phyloP scores from a whole-genome alignment of 73 alveolate genomes.

The Paramecium primaurelia region DNA sequence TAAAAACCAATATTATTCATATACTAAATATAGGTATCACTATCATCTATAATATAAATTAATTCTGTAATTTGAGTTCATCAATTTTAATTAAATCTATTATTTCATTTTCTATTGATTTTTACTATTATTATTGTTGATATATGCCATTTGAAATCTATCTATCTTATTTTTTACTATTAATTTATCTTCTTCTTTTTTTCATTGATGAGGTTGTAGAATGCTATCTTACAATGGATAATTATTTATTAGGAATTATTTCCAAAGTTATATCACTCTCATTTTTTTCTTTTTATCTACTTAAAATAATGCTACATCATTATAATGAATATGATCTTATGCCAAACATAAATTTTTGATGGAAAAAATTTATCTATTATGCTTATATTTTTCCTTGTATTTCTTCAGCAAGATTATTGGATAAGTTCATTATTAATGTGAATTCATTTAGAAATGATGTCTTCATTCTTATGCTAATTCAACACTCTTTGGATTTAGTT shows the following conservation, averaged over 20 bases:
- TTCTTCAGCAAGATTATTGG: background rate
- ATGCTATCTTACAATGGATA: background rate
- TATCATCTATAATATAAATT: background rate
- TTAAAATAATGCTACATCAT: background rate
- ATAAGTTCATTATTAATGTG: background rate
- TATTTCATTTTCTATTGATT: background rate
- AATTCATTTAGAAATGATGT: background rate
- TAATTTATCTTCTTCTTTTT: background rate
- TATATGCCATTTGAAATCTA: background rate
- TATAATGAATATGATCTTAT: background rate
- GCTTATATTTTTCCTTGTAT: background rate
- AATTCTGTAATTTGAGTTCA: background rate
- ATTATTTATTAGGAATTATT: background rate
- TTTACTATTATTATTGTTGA: background rate
- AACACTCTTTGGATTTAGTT: background rate
- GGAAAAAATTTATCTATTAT: background rate
- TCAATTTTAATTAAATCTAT: background rate
- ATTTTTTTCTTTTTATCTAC: background rate
- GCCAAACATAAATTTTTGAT: background rate
- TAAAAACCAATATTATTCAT: background rate
- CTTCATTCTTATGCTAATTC: background rate
- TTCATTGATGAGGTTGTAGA: background rate
- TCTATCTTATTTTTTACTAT: background rate
- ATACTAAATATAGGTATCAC: background rate
- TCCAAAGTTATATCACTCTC: background rate